Evolutionary conservation across 2,329 filamentous ascomycete genomes (phyloP).

Genomic region (Fonsecaea multimorphosa): DNA sequence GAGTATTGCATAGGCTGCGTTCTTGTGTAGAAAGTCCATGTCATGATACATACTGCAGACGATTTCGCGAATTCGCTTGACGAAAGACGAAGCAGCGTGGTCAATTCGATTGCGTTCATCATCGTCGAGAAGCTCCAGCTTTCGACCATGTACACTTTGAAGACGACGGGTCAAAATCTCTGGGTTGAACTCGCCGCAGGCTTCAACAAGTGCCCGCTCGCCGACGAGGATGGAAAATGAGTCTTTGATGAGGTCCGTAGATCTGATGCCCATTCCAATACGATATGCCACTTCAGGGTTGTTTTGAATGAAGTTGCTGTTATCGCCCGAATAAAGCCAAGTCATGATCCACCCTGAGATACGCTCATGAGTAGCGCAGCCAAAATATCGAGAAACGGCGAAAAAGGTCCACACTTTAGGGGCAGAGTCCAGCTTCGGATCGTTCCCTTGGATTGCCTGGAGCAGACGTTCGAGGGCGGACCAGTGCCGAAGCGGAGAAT

Average conservation of each 20-base stretch:
- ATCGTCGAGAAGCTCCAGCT: conserved; percentile 58
- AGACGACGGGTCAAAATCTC: conserved; percentile 8
- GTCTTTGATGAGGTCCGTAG: conserved; percentile 45
- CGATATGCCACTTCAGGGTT: conserved; percentile 67
- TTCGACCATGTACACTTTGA: conserved; percentile 54
- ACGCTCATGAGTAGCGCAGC: conserved; percentile 45
- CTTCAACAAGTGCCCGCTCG: conserved; percentile 62
- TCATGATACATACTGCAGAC: conserved; percentile 45
- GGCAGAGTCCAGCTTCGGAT: conserved; percentile 67
- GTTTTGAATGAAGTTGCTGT: conserved; percentile 66
- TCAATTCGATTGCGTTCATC: conserved; percentile 63
- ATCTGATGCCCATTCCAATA: conserved; percentile 57
- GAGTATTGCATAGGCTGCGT: conserved; percentile 44
- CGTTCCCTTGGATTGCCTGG: conserved; percentile 60
- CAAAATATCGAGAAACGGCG: conserved; percentile 65
- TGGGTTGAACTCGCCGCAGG: conserved; percentile 34
- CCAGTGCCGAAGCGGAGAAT: conserved; percentile 68
- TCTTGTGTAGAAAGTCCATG: conserved; percentile 49
- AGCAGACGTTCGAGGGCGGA: conserved; percentile 69
- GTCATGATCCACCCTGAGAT: conserved; percentile 57
- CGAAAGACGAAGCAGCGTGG: conserved; percentile 62
- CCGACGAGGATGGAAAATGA: conserved; percentile 68
- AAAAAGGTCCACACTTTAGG: conserved; percentile 71
- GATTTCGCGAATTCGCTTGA: conserved; percentile 53
- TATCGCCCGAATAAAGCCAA: conserved; percentile 65